phyloP scores from a whole-genome alignment of 306 rosid genomes.

The Trifolium fragiferum region DNA sequence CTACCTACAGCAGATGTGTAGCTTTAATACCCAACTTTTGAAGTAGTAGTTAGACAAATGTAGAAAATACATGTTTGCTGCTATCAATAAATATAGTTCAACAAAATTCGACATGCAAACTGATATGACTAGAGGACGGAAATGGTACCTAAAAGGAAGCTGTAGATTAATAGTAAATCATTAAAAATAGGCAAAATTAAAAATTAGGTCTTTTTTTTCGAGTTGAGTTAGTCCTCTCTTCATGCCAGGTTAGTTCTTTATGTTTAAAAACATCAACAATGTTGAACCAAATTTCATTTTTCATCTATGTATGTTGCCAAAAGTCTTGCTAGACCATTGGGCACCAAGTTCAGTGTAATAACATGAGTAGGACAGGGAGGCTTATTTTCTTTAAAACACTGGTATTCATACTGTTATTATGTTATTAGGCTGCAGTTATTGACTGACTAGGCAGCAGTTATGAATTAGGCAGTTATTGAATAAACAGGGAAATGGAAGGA shows the following conservation, averaged over 20 bases:
- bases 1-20: constrained; percentile 78
- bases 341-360: constrained; percentile 13
- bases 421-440: too few relatives aligned
- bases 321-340: background rate
- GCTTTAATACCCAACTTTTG: constrained; percentile 50
- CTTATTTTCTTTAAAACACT: constrained; percentile 4
- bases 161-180: constrained; percentile 6
- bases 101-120: constrained; percentile 11
- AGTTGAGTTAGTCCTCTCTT: background rate
- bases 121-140: constrained; percentile 9
- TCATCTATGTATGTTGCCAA: background rate
- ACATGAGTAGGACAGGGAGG: background rate
- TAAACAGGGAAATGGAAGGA: too few relatives aligned
- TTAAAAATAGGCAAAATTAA: background rate
- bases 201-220: background rate
- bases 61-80: constrained; percentile 13
- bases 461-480: too few relatives aligned
- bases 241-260: background rate
- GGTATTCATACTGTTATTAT: too few relatives aligned
- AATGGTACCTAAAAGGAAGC: background rate
- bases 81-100: constrained; percentile 18
- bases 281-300: background rate
- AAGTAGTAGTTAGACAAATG: constrained; percentile 30
- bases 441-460: background rate
- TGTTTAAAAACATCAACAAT: background rate